Evolutionary conservation across 129 eudicot genomes (phyloP), one percentile per base, ranked within the genome.

Genomic region (Scalesia atractyloides): DNA sequence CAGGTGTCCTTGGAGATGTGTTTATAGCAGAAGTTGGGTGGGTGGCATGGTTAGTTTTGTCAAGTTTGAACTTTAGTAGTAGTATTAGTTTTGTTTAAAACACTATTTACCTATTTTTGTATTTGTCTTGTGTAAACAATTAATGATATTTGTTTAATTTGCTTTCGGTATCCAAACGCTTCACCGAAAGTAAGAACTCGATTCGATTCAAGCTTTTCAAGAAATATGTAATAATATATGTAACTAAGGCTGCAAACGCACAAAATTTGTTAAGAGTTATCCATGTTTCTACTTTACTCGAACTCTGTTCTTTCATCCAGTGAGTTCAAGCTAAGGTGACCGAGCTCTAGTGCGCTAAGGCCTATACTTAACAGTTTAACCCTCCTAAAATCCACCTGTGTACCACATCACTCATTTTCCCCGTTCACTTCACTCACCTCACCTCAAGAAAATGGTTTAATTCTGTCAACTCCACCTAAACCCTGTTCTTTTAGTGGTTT

Each of bases 1-100:
- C 67, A 63, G 82, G 77, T 20, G 33, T 36, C 7, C 12, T 11
- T 78, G 76, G 58, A 62, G 76, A 62, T 50, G 11, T 48, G 70
- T 16, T 54, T 58, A 64, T 59, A 30, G 75, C 22, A 53, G 77
- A 46, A 73, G 72, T 72, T 72, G 69, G 54, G 54, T 48, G 46
- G 68, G 66, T 59, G 9, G n/a, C 20, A 53, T 19, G 26, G 34
- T 10, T 39, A 68, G 47, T 49, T 37, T 58, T 69, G 46, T 70
- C 20, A 24, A 39, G 26, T 51, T 70, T 70, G 18, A 66, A 78
- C 72, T 52, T 62, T 24, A 34, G 59, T 70, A 69, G 47, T 18
- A 68, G 73, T 24, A 66, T 37, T 66, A 44, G 43, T 37, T 48
- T 58, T 14, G 46, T 36, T 36, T 57, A 18, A 57, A 53, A 64